Percentiles rank a stretch among this genome's conserved stretches.
These are phyloP conservation scores for Acanthamoeba healyi DNA, from an alignment of 208 protist species.

Conservation along the genomic window DNA sequence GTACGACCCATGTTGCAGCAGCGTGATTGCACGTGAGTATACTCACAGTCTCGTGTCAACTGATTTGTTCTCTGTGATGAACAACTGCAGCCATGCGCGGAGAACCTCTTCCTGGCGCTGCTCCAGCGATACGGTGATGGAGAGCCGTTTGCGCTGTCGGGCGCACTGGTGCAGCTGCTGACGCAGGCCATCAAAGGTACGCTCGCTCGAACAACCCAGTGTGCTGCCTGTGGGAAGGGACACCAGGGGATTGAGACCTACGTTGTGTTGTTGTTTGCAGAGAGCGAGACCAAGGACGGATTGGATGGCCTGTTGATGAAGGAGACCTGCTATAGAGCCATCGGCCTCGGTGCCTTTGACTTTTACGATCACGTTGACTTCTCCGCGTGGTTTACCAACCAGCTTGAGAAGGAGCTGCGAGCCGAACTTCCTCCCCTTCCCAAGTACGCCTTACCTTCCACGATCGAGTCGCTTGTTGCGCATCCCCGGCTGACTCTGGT, in stretches of 20 bases:
- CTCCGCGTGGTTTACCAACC: slow-evolving; percentile 55
- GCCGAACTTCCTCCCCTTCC: slow-evolving; percentile 25
- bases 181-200: slow-evolving; percentile 67
- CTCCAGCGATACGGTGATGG: slow-evolving; percentile 44
- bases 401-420: slow-evolving; percentile 57
- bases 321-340: slow-evolving; percentile 64
- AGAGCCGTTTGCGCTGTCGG: not conserved
- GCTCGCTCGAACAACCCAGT: not conserved
- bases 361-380: slow-evolving; percentile 72
- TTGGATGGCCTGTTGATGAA: slow-evolving; percentile 54
- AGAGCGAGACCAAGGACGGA: slow-evolving; percentile 48
- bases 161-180: slow-evolving; percentile 30
- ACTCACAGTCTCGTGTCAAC: too few species aligned
- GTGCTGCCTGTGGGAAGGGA: too few species aligned
- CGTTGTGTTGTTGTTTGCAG: not conserved
- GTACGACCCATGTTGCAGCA: not conserved
- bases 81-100: slow-evolving; percentile 56
- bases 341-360: slow-evolving; percentile 62
- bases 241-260: too few species aligned
- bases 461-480: not conserved
- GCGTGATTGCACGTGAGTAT: not conserved
- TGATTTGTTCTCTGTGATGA: too few species aligned
- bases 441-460: not conserved
- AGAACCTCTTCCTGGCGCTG: slow-evolving; percentile 51
- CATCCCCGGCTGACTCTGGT: not conserved